phyloP scores from a whole-genome alignment of 371 early-diverging fungal species.

The Circinella minor region DNA sequence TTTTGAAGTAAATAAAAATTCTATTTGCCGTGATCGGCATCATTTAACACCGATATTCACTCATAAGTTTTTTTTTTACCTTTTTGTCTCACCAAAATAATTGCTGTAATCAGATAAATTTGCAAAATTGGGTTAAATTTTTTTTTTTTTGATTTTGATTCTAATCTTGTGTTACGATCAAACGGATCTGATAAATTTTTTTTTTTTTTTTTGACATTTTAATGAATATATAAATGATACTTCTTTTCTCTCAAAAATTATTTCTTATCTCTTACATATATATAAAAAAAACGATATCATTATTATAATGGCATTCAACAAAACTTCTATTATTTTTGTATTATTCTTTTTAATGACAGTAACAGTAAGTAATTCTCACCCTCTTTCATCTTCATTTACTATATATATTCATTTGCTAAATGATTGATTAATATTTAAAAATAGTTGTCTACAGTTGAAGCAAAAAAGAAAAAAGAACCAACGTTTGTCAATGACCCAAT shows the following conservation, averaged over 20 bases:
- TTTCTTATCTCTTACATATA: background rate
- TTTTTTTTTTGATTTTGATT: background rate
- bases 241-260: background rate
- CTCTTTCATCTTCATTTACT: background rate
- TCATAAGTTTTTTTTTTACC: background rate
- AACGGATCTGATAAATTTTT: background rate
- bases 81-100: background rate
- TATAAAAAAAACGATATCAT: background rate
- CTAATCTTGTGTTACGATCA: too few relatives aligned
- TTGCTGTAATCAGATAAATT: conserved; percentile 3
- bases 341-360: background rate
- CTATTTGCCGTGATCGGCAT: too few relatives aligned
- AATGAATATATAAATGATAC: background rate
- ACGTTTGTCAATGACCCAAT: conserved; percentile 4
- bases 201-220: too few relatives aligned
- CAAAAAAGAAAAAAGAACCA: background rate
- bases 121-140: background rate
- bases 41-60: background rate
- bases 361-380: background rate
- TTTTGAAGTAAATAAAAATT: background rate
- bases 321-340: background rate
- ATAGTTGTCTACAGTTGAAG: background rate
- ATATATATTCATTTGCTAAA: background rate
- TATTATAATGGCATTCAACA: too few relatives aligned
- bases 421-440: background rate